phyloP scores from a whole-genome alignment of 768 basidiomycete genomes.

The Lyophyllum atratum region DNA sequence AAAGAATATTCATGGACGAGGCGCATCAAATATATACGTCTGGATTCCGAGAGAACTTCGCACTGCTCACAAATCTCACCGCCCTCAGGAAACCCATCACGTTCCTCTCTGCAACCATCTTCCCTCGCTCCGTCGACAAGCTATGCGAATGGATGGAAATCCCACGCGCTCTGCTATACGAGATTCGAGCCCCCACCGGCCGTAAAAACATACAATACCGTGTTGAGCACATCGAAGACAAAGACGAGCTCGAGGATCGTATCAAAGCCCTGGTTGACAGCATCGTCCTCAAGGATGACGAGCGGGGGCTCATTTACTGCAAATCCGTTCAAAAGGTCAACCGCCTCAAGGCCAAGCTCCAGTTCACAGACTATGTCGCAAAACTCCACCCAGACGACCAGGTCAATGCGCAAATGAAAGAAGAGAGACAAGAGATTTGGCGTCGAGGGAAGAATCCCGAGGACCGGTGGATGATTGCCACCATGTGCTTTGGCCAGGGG shows the following conservation, averaged over 20 bases:
- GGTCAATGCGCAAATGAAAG: neutral
- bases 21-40: neutral
- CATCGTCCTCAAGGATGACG: neutral
- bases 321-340: neutral
- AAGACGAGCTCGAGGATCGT: neutral
- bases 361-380: neutral
- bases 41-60: neutral
- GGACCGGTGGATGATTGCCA: slow-evolving; percentile 2
- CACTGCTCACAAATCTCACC: neutral
- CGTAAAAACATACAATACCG: neutral
- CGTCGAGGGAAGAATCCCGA: neutral
- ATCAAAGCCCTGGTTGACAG: neutral
- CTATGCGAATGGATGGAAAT: slow-evolving; percentile 1
- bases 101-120: slow-evolving; percentile 2
- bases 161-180: neutral
- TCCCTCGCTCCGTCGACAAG: neutral
- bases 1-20: neutral
- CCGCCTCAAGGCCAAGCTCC: neutral
- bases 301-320: slow-evolving; percentile 2
- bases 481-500: neutral
- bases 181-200: neutral
- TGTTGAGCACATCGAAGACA: neutral
- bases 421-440: neutral
- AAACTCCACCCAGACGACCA: neutral
- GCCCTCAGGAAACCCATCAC: neutral